Base-by-base conservation (phyloP, 805 yeast genomes). In the Tetrapisispora nanseiensis region DNA sequence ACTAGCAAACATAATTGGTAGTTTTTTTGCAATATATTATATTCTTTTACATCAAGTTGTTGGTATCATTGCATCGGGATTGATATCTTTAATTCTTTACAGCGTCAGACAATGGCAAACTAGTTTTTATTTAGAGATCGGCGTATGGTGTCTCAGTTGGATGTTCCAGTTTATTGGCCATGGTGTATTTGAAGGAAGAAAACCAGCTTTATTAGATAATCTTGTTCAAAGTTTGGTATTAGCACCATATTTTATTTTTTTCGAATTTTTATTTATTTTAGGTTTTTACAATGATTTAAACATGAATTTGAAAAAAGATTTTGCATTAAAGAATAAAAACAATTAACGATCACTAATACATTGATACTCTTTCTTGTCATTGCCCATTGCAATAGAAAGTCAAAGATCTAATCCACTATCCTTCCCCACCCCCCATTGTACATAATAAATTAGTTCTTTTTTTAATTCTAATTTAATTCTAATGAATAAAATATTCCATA, bases 221-320 rank as follows among this genome's bases (percentile, higher is more conserved):
- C 66, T 86, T 35, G 65, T 80, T 5, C 97, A 87, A 56, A 92
- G 97, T 4, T 59, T 90, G 16, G 86, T 90, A 0, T 67, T 89
- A 47, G 97, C 97, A 1, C 97, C 97, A 1, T 86, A 76, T 55
- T 89, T 90, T 58, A 95, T 87, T 4, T 66, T 80, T 12, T 85
- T 80, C 59, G 97, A 92, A 59, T 55, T 81, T 3, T 70, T 84
- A 12, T 85, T 86, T 52, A 59, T 65, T 43, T 51, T 78, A n/a
- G 96, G 96, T 0, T 73, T 65, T 69, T 76, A 51, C 61, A 33
- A 28, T 11, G 43, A 40, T 2, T n/a, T 40, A 5, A n/a, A 40
- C n/a, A 11, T 4, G 19, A 39, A 40, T 22, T 40, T 40, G 16
- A 40, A 34, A 10, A 10, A 21, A 15, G 42, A 39, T 27, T 9